Evolutionary conservation across 257 asterid genomes (phyloP), one percentile per base, ranked within the genome.

Genomic region (Cinchona pubescens): DNA sequence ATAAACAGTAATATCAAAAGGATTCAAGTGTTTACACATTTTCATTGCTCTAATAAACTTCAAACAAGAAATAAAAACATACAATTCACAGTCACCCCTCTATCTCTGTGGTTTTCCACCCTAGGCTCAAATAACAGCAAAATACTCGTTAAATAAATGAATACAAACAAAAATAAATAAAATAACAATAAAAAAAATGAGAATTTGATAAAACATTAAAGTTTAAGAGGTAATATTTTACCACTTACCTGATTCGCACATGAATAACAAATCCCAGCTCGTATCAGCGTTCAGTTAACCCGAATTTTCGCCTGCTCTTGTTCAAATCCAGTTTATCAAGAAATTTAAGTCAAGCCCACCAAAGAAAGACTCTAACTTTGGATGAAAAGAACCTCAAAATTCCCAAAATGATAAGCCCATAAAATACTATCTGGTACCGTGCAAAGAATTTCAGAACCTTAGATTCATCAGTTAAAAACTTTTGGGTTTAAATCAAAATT

Each of bases 291-390:
- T 1, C 27, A 49, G 38, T 65, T 23, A 2, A 21, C n/a, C 64
- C 30, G 40, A 66, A 11, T 34, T 38, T 49, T 18, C 3, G 38
- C 27, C 10, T 19, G 43, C 42, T 29, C 12, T 60, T 21, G 65
- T 55, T 55, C 15, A 10, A 29, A 65, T 23, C 59, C 25, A 11
- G 58, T 27, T 37, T 8, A 45, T 48, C 18, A 61, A 7, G 4
- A 61, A 62, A 11, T 65, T 65, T 42, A 66, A 65, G 53, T 75
- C 32, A 14, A 75, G 73, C 25, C 64, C 72, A 64, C 53, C 35
- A 65, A 38, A 35, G n/a, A 2, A 51, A 75, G 21, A 35, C 49
- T 61, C 35, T 49, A 18, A 69, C 30, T 43, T 58, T 30, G 35
- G 40, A 37, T n/a, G 16, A 27, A 21, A 7, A 14, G 14, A 62